Conservation (phyloP, 305 asterid genomes). For the Plantago coronopus region DNA sequence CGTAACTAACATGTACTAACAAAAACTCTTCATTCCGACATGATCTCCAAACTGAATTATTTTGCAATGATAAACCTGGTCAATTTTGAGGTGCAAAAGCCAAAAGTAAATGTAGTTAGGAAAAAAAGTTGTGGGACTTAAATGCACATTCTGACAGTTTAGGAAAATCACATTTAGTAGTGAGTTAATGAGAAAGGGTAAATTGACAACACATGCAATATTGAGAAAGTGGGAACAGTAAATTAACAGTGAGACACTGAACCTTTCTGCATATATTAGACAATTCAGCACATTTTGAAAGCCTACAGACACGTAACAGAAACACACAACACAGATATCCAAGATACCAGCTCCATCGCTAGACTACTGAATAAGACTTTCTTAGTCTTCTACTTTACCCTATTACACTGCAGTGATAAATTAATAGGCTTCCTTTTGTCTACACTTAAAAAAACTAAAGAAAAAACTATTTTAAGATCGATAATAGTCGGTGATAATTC, state of each 20-base stretch:
- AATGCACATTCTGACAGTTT: conserved; percentile 19
- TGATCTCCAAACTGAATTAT: background rate
- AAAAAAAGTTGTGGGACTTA: background rate
- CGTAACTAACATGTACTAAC: no score
- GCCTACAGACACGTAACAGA: conserved; percentile 34
- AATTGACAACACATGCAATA: conserved; percentile 1
- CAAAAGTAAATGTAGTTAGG: background rate
- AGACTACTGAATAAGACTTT: no score
- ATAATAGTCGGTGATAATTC: no score
- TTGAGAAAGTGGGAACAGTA: conserved; percentile 6
- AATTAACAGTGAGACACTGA: conserved; percentile 17
- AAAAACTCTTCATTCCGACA: no score
- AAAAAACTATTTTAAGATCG: no score
- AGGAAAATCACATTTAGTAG: conserved; percentile 21
- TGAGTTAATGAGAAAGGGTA: conserved; percentile 2
- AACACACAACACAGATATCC: conserved; percentile 23
- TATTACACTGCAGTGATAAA: no score
- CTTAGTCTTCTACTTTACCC: no score
- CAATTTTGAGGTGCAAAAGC: background rate
- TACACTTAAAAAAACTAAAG: no score
- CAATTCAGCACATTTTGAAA: conserved; percentile 32
- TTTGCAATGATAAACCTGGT: background rate
- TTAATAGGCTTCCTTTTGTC: no score
- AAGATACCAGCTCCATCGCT: conserved; percentile 11
- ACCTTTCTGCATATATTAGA: conserved; percentile 35